Evolutionary conservation across 371 early-diverging fungal species (phyloP), one percentile per base, ranked within the genome.

Genomic region (Hamiltosporidium tvaerminnensis): DNA sequence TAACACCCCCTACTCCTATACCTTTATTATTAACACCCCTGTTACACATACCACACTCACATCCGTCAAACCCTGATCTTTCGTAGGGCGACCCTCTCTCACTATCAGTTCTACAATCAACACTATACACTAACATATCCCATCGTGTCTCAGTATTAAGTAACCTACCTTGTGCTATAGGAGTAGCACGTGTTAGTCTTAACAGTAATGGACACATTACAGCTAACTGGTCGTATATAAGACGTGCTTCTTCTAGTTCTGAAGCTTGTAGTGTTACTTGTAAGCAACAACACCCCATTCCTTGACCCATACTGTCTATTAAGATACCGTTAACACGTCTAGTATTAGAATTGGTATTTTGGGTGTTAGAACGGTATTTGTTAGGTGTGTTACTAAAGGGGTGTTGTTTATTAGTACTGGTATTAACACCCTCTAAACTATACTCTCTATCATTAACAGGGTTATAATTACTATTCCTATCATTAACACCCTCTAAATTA

Each of bases 221-320:
- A 2, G 90, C 90, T 64, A 95, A 81, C 63, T 89, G 89, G 80
- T 96, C 97, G 76, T 94, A 93, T 44, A 95, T 78, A 61, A 83
- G 72, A 59, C 93, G 81, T 10, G 92, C 95, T 75, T 92, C 90
- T 67, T 85, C 84, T 34, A 95, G 84, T 68, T 86, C 85, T 73
- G 87, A 86, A n/a, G 92, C 90, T 77, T 96, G 97, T 75, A 96
- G 87, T 16, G 97, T 95, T 68, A 93, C 86, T 78, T 96, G 97
- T 37, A 96, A 82, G 72, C 97, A 93, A 70, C 86, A 89, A 80
- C 92, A 92, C 55, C 97, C 97, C 96, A 95, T 95, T 35, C 97
- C 97, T 82, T 94, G 94, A 48, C 89, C 89, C 95, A 94, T 94
- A 16, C 89, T 85, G 76, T 96, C 96, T 86, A 96, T 88, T 72